These are phyloP conservation scores for Turritis glabra DNA, from an alignment of 345 rosid genomes.

Conservation along the genomic window DNA sequence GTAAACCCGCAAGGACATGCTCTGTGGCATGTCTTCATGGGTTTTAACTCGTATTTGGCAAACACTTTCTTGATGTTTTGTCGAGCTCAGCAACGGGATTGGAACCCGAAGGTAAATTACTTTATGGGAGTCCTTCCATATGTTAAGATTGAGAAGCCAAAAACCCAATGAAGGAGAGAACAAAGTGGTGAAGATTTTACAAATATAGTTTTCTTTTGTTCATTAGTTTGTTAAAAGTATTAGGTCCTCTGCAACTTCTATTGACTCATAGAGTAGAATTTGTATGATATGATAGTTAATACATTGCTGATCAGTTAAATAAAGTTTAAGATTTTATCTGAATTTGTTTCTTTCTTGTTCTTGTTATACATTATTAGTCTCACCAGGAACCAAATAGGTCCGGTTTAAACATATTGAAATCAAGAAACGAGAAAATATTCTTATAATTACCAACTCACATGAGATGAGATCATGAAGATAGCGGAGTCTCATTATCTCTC, in stretches of 20 bases:
- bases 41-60: slow-evolving; percentile 79
- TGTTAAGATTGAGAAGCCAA: slow-evolving; percentile 73
- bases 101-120: slow-evolving; percentile 67
- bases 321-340: not conserved
- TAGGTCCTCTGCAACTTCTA: not conserved
- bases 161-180: slow-evolving; percentile 49
- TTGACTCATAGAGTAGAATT: not conserved
- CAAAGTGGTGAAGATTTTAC: not conserved
- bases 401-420: too few relatives aligned
- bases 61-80: slow-evolving; percentile 94
- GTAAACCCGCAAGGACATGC: slow-evolving; percentile 86
- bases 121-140: slow-evolving; percentile 59
- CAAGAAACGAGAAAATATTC: not conserved
- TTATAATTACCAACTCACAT: not conserved
- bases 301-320: not conserved
- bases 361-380: too few relatives aligned
- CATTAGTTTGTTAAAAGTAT: too few relatives aligned
- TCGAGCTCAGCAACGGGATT: slow-evolving; percentile 70
- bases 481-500: slow-evolving; percentile 45
- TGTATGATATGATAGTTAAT: not conserved
- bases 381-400: too few relatives aligned
- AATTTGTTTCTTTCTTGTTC: too few relatives aligned
- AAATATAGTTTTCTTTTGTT: slow-evolving; percentile 20
- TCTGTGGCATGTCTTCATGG: slow-evolving; percentile 80
- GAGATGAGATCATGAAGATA: slow-evolving; percentile 1